These are phyloP conservation scores for Saitozyma sp. DNA, from an alignment of 768 basidiomycete species.

Conservation along the genomic window DNA sequence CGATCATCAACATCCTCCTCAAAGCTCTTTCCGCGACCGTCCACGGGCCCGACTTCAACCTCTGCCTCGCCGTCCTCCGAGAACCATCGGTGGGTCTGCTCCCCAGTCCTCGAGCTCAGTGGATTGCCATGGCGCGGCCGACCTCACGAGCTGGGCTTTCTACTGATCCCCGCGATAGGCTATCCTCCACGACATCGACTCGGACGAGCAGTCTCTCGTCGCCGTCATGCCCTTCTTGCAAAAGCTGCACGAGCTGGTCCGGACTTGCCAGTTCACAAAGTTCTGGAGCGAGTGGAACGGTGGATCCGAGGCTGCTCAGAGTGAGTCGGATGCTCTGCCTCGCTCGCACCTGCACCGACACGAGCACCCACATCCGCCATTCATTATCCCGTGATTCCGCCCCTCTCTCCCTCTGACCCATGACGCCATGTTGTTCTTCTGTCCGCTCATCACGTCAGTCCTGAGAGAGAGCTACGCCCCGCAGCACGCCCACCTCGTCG, in stretches of 20 bases:
- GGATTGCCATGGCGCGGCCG: neutral
- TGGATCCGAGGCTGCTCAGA: constrained; percentile 36
- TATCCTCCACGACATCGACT: constrained; percentile 45
- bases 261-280: constrained; percentile 47
- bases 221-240: constrained; percentile 41
- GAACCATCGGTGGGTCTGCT: constrained; percentile 34
- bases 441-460: constrained; percentile 19
- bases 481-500: constrained; percentile 41
- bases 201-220: constrained; percentile 43
- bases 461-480: constrained; percentile 45
- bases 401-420: neutral
- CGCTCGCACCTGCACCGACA: neutral
- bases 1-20: constrained; percentile 90
- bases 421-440: neutral
- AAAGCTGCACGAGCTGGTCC: constrained; percentile 36
- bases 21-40: constrained; percentile 59
- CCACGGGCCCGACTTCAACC: constrained; percentile 78
- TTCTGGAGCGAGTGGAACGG: constrained; percentile 47
- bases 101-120: neutral
- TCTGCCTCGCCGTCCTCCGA: constrained; percentile 75
- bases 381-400: neutral
- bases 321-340: constrained; percentile 22
- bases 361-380: neutral
- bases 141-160: neutral
- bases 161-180: constrained; percentile 20